Evolutionary conservation across 371 early-diverging fungal genomes (phyloP), one percentile per base, ranked within the genome.

Genomic region (Zancudomyces culisetae): DNA sequence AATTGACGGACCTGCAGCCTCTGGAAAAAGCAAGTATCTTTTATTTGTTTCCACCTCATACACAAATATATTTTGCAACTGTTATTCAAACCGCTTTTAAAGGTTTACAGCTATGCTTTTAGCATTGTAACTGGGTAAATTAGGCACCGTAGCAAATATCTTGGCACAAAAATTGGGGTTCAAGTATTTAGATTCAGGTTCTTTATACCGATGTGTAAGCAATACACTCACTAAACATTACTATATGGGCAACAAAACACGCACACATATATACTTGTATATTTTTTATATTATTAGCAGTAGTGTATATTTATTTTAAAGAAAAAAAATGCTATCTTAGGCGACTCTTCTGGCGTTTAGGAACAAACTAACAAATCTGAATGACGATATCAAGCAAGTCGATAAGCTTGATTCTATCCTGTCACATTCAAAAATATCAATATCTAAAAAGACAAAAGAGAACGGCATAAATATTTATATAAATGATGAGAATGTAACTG

Each of bases 1-100:
- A 27, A 90, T 93, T 43, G 94, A 93, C 71, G 94, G 94, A 0
- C 90, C 91, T 4, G 87, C 89, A 13, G 94, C 87, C 12, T 79
- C 81, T 13, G 94, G 94, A 46, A 93, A 93, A 70, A 88, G 89
- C 75, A 68, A n/a, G 48, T n/a, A n/a, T n/a, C n/a, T n/a, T n/a
- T n/a, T n/a, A n/a, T n/a, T n/a, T n/a, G n/a, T n/a, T n/a, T n/a
- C n/a, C n/a, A n/a, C n/a, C n/a, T n/a, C n/a, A n/a, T n/a, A n/a
- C n/a, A n/a, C n/a, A n/a, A n/a, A n/a, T n/a, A n/a, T n/a, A n/a
- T n/a, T n/a, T n/a, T n/a, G n/a, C n/a, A n/a, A n/a, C n/a, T n/a
- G n/a, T n/a, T n/a, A n/a, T n/a, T n/a, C n/a, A n/a, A n/a, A n/a
- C n/a, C n/a, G n/a, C n/a, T n/a, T n/a, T n/a, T n/a, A n/a, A n/a